Base-by-base conservation (phyloP, 225 moss, liverwort and hornwort species). In the Marchantia paleacea region DNA sequence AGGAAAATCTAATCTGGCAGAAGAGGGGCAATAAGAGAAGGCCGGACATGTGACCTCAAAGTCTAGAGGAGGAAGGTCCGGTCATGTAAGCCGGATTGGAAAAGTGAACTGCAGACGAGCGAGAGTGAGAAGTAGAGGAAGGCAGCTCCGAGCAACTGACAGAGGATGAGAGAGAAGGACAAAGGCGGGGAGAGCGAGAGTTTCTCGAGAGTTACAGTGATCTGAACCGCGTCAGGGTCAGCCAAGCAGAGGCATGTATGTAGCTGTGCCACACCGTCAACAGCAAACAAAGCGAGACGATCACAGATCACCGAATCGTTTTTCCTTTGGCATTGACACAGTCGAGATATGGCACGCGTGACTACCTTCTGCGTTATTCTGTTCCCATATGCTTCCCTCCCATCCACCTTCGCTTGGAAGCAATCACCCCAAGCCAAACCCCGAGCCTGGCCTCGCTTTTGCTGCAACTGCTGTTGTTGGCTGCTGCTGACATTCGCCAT, bases 251-350 rank as follows among this genome's bases (percentile, higher is more conserved):
- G 19, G 14, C 57, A 19, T 19, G 26, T 20, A 18, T 19, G 65
- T 12, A 24, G 65, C 65, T 65, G 65, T 24, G 65, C n/a, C n/a
- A 65, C 65, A 65, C 10, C 13, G 65, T 65, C 65, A 65, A 65
- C 65, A 65, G 65, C 65, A 65, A 65, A 65, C 65, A 65, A 65
- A 65, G 26, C 65, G 10, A 65, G 25, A 65, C 26, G 6, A 65
- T 10, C 25, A 28, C 65, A 11, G 11, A 65, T 24, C 24, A 28
- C 24, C n/a, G 19, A 28, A 5, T 65, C 65, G 65, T 26, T 65
- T 28, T 28, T 24, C 10, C 65, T 65, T 28, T 26, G 65, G 26
- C 25, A 65, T 24, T 12, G 22, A 11, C 24, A 24, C n/a, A 65
- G 26, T 24, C 13, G 7, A 7, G 26, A 28, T 24, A 24, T 65